phyloP scores from a whole-genome alignment of 805 yeast species.

The Yamadazyma akitaensis region DNA sequence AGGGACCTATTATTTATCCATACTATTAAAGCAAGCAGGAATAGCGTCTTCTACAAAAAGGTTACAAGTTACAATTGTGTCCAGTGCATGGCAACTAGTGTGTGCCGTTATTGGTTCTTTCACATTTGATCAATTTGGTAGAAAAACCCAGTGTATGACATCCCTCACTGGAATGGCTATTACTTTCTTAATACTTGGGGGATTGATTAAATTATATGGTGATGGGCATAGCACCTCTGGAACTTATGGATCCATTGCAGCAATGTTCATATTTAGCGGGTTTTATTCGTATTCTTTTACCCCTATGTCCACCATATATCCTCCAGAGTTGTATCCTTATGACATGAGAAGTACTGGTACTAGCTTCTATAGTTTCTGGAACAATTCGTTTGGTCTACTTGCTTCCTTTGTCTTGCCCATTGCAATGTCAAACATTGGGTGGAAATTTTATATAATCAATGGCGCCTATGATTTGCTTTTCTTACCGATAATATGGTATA shows the following conservation, averaged over 20 bases:
- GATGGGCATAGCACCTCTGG: conserved; percentile 10
- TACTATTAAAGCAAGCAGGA: conserved; percentile 13
- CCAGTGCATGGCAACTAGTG: conserved; percentile 14
- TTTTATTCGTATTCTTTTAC: conserved; percentile 15
- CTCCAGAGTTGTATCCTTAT: conserved; percentile 14
- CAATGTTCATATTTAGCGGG: conserved; percentile 15
- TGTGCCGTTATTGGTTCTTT: conserved; percentile 9
- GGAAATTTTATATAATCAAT: conserved; percentile 18
- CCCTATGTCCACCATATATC: conserved; percentile 13
- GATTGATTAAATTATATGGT: conserved; percentile 12
- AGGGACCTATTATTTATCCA: conserved; percentile 14
- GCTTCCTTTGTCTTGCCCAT: conserved; percentile 14
- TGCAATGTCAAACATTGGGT: conserved; percentile 16
- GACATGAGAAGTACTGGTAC: conserved; percentile 14
- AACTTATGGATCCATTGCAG: conserved; percentile 12
- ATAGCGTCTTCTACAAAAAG: conserved; percentile 10
- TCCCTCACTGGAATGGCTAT: conserved; percentile 12
- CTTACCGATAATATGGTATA: conserved; percentile 11
- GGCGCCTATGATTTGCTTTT: conserved; percentile 18
- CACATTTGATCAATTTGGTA: conserved; percentile 14
- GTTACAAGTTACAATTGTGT: conserved; percentile 13
- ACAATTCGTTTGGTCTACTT: conserved; percentile 10
- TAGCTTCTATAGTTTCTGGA: conserved; percentile 2
- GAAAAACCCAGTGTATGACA: conserved; percentile 9
- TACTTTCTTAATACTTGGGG: conserved; percentile 10